phyloP scores from a whole-genome alignment of 73 alveolate species.

The Paramecium caudatum region DNA sequence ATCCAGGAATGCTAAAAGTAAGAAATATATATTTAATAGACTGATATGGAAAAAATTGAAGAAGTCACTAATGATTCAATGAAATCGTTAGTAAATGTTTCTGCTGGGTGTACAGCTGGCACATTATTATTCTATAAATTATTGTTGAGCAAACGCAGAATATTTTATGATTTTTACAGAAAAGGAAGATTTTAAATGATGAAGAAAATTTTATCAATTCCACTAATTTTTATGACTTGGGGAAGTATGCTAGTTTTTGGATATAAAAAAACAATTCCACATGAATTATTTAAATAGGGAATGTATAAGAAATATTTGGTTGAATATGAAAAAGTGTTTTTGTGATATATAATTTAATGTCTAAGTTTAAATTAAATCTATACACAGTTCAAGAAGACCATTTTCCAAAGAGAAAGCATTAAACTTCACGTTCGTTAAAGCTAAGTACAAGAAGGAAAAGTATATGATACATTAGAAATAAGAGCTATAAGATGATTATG shows the following conservation, averaged over 20 bases:
- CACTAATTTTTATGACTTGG: neutral
- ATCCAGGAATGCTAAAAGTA: slow-evolving; percentile 15
- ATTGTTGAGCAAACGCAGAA: slow-evolving; percentile 41
- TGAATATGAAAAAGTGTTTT: slow-evolving; percentile 32
- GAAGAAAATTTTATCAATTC: neutral
- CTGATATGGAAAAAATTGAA: slow-evolving; percentile 5
- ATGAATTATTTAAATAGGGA: slow-evolving; percentile 18
- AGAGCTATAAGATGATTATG: slow-evolving; percentile 28
- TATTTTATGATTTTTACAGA: slow-evolving; percentile 17
- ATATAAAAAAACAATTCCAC: neutral
- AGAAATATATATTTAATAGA: neutral
- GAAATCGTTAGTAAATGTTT: neutral
- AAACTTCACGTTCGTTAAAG: neutral
- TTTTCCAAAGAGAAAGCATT: neutral
- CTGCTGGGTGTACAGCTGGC: neutral
- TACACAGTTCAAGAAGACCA: slow-evolving; percentile 25
- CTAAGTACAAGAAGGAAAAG: slow-evolving; percentile 21
- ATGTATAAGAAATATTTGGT: neutral
- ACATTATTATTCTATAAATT: slow-evolving; percentile 24
- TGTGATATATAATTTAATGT: neutral
- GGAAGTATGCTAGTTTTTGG: neutral
- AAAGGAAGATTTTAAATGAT: neutral
- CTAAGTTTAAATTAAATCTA: slow-evolving; percentile 13
- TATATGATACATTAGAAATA: neutral
- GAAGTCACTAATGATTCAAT: neutral